A percentile compares a stretch with the other conserved stretches of the same genome.
These are phyloP conservation scores for Citropsis articulata DNA, from an alignment of 345 rosid species.

Conservation along the genomic window DNA sequence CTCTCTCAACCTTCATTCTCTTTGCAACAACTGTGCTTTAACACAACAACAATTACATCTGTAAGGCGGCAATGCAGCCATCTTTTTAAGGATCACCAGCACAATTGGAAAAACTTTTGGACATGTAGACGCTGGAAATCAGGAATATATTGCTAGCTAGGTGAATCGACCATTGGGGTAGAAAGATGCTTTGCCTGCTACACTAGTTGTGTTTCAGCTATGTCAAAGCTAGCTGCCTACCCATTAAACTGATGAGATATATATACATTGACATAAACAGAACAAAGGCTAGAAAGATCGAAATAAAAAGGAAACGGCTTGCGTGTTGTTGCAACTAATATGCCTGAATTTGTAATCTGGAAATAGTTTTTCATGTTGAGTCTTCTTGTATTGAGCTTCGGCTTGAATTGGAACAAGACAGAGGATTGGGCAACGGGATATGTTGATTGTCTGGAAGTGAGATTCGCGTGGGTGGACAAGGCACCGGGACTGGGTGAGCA, in stretches of 20 bases:
- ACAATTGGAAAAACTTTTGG: constrained; percentile 11
- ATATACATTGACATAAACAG: constrained; percentile 13
- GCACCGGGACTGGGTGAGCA: constrained; percentile 68
- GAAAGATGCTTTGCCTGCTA: not conserved
- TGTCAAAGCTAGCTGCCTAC: constrained; percentile 12
- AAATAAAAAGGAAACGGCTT: constrained; percentile 4
- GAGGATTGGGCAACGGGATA: not conserved
- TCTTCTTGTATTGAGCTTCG: constrained; percentile 22
- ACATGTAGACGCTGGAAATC: constrained; percentile 15
- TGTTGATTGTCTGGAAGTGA: constrained; percentile 26
- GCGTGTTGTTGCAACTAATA: not conserved
- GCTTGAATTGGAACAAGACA: constrained; percentile 16
- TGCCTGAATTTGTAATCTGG: not conserved
- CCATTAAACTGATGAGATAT: constrained; percentile 14
- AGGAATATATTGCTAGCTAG: not conserved
- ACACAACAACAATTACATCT: constrained; percentile 15
- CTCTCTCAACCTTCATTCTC: not conserved
- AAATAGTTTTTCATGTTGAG: not conserved
- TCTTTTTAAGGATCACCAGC: not conserved
- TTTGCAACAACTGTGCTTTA: not conserved
- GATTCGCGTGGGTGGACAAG: constrained; percentile 36
- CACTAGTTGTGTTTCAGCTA: not conserved
- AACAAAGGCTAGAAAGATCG: not conserved
- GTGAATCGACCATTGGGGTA: not conserved
- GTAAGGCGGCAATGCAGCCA: too few relatives aligned